Percentiles rank a stretch among this genome's conserved stretches.
These are phyloP conservation scores for Acanthamoeba polyphaga DNA, from an alignment of 208 protist genomes.

Conservation along the genomic window DNA sequence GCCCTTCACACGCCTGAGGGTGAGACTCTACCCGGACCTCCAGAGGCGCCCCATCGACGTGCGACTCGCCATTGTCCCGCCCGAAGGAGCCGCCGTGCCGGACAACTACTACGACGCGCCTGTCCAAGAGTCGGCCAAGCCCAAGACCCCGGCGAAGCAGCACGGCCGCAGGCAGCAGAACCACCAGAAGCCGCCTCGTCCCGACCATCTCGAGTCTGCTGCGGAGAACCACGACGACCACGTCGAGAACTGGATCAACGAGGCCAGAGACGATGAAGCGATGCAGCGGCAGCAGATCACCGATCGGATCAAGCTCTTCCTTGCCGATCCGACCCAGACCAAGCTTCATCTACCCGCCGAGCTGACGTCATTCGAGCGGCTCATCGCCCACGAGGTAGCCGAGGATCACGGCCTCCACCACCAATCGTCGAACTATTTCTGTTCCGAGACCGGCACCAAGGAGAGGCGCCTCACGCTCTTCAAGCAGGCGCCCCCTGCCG, in stretches of 20 bases:
- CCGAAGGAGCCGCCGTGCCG: neutral
- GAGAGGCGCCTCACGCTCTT: constrained; percentile 43
- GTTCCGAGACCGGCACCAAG: constrained; percentile 40
- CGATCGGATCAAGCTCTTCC: constrained; percentile 1
- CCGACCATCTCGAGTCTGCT: neutral
- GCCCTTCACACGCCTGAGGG: constrained; percentile 69
- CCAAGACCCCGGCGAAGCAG: constrained; percentile 50
- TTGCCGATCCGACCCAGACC: constrained; percentile 5
- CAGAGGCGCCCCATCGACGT: constrained; percentile 71
- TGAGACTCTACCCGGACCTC: constrained; percentile 68
- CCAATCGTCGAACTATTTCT: constrained; percentile 62
- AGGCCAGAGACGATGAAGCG: neutral
- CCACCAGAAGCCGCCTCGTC: neutral
- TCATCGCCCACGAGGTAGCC: constrained; percentile 31
- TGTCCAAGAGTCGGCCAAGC: neutral
- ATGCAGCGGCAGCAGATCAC: neutral
- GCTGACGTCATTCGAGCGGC: constrained; percentile 60
- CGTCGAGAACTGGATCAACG: neutral
- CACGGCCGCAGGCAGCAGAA: constrained; percentile 2
- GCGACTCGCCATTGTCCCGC: constrained; percentile 18
- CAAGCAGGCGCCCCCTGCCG: neutral
- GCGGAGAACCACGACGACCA: neutral
- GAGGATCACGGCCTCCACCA: constrained; percentile 27
- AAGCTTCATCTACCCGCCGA: constrained; percentile 49
- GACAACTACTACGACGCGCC: constrained; percentile 49